Base-by-base conservation (phyloP, 2,329 filamentous ascomycete genomes). In the Myriosclerotinia duriaeana region DNA sequence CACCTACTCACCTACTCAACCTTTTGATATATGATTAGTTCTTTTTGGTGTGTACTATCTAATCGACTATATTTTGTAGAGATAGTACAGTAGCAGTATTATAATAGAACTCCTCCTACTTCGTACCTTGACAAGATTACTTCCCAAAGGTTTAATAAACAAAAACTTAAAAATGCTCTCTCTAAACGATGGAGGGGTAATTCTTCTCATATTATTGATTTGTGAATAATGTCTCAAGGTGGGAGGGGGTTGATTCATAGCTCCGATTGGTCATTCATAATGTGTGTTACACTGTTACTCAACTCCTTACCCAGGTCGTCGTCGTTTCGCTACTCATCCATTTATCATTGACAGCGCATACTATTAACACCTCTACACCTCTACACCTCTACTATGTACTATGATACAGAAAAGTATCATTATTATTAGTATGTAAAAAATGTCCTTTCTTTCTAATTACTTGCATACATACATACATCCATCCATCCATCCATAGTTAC, bases 311-410 rank as follows among this genome's bases (percentile, higher is more conserved):
- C n/a, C 20, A 50, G 26, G 11, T 12, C 46, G 22, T 52, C 22
- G 5, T 52, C 14, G n/a, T 14, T 52, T 55, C 3, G 53, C 36
- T 42, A 17, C 36, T 26, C 36, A 17, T 20, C 22, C 8, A 56
- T 12, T 20, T 42, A 42, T 46, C 56, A 36, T 22, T 65, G 63
- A 59, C 63, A 60, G 52, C 63, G 46, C 63, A 65, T 56, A 40
- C 53, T 36, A 34, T 6, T 34, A 34, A 36, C n/a, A 48, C 34
- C 6, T 20, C 17, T 44, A 14, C 40, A 58, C n/a, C n/a, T n/a
- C n/a, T n/a, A n/a, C n/a, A n/a, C n/a, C n/a, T n/a, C n/a, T n/a
- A n/a, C n/a, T n/a, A n/a, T n/a, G n/a, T n/a, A n/a, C n/a, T n/a
- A n/a, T n/a, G n/a, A n/a, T 42, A 50, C 44, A 36, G 53, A 52